Base-by-base conservation (phyloP, 306 rosid species). In the Oxytropis ochrocephala region DNA sequence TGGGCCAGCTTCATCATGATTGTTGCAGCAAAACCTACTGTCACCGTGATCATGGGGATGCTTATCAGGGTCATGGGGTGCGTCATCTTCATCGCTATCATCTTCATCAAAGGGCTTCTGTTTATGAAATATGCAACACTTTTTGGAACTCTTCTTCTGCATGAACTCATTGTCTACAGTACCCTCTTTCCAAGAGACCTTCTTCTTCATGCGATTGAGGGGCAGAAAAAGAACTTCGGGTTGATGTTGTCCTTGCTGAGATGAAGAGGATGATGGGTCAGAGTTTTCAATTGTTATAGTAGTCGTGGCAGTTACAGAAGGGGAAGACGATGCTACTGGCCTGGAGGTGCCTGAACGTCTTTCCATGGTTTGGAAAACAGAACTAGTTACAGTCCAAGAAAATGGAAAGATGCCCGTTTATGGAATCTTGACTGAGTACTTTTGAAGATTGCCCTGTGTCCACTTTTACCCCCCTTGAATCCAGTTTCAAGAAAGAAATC, bases 61-160 rank as follows among this genome's bases (percentile, higher is more conserved):
- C 7, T 82, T 21, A 27, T 78, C 78, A n/a, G 79, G 59, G 53
- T 6, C 61, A 11, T 69, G 54, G 0, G 53, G 63, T 2, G 54
- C 76, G 13, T 84, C 83, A 19, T 94, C 98, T 17, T 81, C 75
- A 18, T 89, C 97, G 71, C 96, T 87, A 49, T 91, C 86, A 80
- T 91, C 97, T 73, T 94, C 97, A 56, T 94, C 99, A 56, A 78
- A 78, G 13, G 82, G 55, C 78, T 71, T 84, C 79, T 50, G 61
- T 78, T 88, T 94, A 77, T 94, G 99, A 72, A 91, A 94, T 78
- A 94, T 91, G 70, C 99, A 94, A 49, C 99, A 94, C 76, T 91
- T 94, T 69, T 94, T 94, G 77, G 97, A 94, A 77, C 97, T 91
- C 81, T 94, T 94, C 85, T 91, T 94, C 83, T 87, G 89, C 97